Percentiles rank a stretch among this genome's conserved stretches.
Evolutionary conservation across 1,284 basidiomycete species (phyloP).

Genomic region (Malassezia pachydermatis): DNA sequence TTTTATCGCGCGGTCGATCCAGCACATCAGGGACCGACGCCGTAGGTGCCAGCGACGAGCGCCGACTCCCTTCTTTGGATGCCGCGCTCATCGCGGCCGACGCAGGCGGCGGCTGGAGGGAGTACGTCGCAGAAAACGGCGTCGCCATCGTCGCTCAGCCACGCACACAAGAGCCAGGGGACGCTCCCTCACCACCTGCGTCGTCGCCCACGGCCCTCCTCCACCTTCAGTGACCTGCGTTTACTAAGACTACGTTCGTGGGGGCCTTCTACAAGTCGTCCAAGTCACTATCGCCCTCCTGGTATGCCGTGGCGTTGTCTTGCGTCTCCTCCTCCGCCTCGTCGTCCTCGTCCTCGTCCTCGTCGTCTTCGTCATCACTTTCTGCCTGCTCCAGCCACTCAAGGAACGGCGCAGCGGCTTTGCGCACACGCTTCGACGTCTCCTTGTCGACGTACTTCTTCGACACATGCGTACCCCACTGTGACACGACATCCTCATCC

Average conservation of each 20-base stretch:
- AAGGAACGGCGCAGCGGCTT: constrained; percentile 88
- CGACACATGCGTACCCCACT: constrained; percentile 94
- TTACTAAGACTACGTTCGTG: too few relatives aligned
- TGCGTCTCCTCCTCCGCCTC: constrained; percentile 21
- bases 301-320: constrained; percentile 23
- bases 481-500: constrained; percentile 77
- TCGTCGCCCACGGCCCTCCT: background rate
- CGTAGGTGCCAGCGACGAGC: background rate
- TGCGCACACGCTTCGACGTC: constrained; percentile 84
- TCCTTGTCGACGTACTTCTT: constrained; percentile 95
- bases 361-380: constrained; percentile 39
- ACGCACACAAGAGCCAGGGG: too few relatives aligned
- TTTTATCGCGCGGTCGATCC: constrained; percentile 38
- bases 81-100: background rate
- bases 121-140: constrained; percentile 4
- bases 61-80: background rate
- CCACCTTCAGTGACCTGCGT: too few relatives aligned
- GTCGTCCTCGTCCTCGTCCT: constrained; percentile 31
- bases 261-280: constrained; percentile 38
- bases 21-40: constrained; percentile 26
- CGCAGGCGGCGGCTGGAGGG: background rate
- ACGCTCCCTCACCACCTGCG: background rate
- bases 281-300: constrained; percentile 36
- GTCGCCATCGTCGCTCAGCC: too few relatives aligned
- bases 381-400: constrained; percentile 47